Base-by-base conservation (phyloP, 192 early-diverging fungal species). In the Piromyces finnis region DNA sequence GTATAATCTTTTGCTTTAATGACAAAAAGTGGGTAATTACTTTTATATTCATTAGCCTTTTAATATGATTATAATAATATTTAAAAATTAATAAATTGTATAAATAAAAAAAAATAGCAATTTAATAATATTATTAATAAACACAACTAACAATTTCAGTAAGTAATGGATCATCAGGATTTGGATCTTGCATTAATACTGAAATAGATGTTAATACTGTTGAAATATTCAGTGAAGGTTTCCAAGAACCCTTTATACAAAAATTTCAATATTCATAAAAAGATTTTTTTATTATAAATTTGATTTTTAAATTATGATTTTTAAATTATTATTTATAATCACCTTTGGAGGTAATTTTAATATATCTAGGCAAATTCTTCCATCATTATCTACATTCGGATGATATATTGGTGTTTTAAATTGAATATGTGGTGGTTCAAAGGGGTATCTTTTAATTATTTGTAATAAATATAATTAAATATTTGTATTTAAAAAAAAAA, bases 331-430 rank as follows among this genome's bases (percentile, higher is more conserved):
- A 29, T 5, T 32, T 6, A 32, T 32, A 32, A 79, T 79, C 81
- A 83, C 85, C 16, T 85, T 87, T 41, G 88, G 87, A 12, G 83
- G 86, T 51, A 22, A 83, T 80, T 93, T 94, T 17, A 94, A 77
- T 16, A 94, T 88, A 80, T 93, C 90, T 28, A 92, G 81, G 78
- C 93, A 94, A 16, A 94, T 94, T 6, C 92, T 87, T 27, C 93
- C 93, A 68, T 86, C 84, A 30, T 94, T 89, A 79, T 94, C 93
- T 68, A 94, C 92, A 78, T 94, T 94, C 12, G 93, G 93, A 77
- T 94, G 93, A 81, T 94, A 94, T 18, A 94, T 89, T n/a, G 84
- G 88, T 28, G 93, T 94, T n/a, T 85, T 83, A 77, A 94, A 94
- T 79, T 86, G 88, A 35, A 93, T 85, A 18, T 87, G 85, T 6